Conservation (phyloP, 1,139 yeast species). For the Saccharomyces hybrid region DNA sequence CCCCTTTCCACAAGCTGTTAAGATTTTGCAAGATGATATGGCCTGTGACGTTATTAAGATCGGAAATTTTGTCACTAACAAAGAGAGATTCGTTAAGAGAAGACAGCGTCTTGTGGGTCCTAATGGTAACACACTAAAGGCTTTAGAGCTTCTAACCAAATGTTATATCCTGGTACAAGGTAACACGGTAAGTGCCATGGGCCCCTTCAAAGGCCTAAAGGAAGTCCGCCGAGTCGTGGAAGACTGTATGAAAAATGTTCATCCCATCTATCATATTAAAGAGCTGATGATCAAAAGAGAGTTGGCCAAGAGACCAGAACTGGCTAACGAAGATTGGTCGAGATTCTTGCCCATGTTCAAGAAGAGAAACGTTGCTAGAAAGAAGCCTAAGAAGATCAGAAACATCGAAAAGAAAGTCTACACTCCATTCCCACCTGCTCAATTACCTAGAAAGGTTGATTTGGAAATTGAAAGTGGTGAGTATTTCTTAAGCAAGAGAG, state of each 20-base stretch:
- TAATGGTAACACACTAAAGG: conserved; percentile 91
- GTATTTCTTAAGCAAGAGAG: conserved; percentile 82
- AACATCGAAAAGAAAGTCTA: conserved; percentile 69
- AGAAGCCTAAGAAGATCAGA: conserved; percentile 63
- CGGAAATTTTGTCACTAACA: conserved; percentile 80
- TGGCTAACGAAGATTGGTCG: conserved; percentile 95
- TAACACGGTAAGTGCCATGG: conserved; percentile 95
- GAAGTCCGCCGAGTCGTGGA: conserved; percentile 91
- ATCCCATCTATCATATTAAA: conserved; percentile 94
- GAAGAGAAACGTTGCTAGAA: conserved; percentile 91
- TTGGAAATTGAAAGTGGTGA: conserved; percentile 98
- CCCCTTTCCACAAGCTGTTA: conserved; percentile 93
- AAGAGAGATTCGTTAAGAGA: conserved; percentile 90
- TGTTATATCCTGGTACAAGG: conserved; percentile 97
- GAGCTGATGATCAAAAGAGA: conserved; percentile 97
- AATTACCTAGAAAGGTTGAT: conserved; percentile 94
- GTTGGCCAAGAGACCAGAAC: conserved; percentile 86
- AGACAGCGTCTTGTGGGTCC: conserved; percentile 97
- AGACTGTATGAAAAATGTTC: conserved; percentile 94
- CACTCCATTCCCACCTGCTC: conserved; percentile 99
- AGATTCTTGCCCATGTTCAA: conserved; percentile 95
- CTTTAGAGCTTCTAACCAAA: conserved; percentile 83
- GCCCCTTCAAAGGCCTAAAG: conserved; percentile 88
- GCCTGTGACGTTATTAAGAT: conserved; percentile 97
- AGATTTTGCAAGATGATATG: conserved; percentile 80